Base-by-base conservation (phyloP, 345 rosid genomes). In the Anacardium occidentale region DNA sequence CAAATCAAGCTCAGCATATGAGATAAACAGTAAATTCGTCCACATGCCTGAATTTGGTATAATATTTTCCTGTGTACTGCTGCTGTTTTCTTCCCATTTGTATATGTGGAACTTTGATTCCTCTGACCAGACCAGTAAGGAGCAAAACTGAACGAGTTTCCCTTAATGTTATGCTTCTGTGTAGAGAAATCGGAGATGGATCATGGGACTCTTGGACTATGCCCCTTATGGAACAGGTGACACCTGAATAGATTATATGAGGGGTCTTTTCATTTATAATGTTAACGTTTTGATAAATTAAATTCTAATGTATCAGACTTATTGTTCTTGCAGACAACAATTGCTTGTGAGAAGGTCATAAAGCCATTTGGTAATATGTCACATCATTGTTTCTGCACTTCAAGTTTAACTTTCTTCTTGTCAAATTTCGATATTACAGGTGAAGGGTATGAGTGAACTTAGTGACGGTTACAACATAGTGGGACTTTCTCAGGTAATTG, bases 161-260 rank as follows among this genome's bases (percentile, higher is more conserved):
- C 32, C 32, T 29, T 29, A 29, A 29, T 70, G 42, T 64, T 71
- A 25, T 57, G 51, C 11, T 42, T 47, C 26, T 44, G 25, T 73
- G 62, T 76, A 94, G 97, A 68, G 94, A 90, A 79, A 94, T 91
- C 76, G 97, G 98, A 75, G 90, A 91, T 47, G 98, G 97, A 62
- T 47, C 87, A 13, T 94, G 92, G 98, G 96, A 94, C 81, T 94
- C 98, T 22, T 94, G 98, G 96, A 83, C 88, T 13, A 82, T 91
- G 87, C 97, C 98, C 13, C 94, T 94, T 24, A 57, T 64, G 5
- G 87, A 91, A 52, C 97, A 94, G 89, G 97, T 91, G 47, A 84
- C 15, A 34, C 42, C 56, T 37, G 45, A 61, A 76, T 56, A 42
- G 66, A 70, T 63, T 12, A 25, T 22, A 45, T 77, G 17, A 69